These are phyloP conservation scores for Stephania cephalantha DNA, from an alignment of 164 flowering plant genomes.

Conservation along the genomic window DNA sequence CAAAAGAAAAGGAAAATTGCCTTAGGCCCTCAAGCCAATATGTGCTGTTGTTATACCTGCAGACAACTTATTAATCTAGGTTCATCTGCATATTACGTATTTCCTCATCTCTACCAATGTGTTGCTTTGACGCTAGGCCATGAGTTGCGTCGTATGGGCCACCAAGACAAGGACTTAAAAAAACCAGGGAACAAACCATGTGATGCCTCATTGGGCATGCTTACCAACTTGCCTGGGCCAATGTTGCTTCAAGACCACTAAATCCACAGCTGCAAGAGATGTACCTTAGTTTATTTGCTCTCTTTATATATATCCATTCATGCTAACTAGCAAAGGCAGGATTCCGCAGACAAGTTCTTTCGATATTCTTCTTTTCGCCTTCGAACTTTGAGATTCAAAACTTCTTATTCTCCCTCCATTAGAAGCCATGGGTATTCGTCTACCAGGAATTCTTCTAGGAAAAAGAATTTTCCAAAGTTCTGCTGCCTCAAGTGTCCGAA, in stretches of 20 bases:
- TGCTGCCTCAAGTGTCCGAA: not conserved
- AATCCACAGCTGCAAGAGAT: no score
- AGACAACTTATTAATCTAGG: not conserved
- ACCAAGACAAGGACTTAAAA: not conserved
- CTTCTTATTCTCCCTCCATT: not conserved
- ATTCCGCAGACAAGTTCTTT: not conserved
- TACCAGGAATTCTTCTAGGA: constrained; percentile 5
- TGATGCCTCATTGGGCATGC: constrained; percentile 7
- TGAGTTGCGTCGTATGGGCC: not conserved
- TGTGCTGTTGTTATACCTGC: not conserved
- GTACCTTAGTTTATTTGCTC: not conserved
- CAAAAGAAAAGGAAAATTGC: no score
- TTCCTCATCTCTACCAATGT: not conserved
- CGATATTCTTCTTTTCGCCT: not conserved
- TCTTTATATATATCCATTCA: not conserved
- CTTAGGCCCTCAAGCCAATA: not conserved
- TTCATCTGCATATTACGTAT: not conserved
- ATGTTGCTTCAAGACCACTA: no score
- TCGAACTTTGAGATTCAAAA: not conserved
- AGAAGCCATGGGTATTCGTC: constrained; percentile 17
- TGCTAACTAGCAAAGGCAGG: not conserved
- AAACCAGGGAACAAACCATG: not conserved
- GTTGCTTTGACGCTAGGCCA: not conserved
- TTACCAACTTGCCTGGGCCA: no score
- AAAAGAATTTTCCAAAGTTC: constrained; percentile 7